These are phyloP conservation scores for Sideroxylon spinosum DNA, from an alignment of 179 eudicot species.

Conservation along the genomic window DNA sequence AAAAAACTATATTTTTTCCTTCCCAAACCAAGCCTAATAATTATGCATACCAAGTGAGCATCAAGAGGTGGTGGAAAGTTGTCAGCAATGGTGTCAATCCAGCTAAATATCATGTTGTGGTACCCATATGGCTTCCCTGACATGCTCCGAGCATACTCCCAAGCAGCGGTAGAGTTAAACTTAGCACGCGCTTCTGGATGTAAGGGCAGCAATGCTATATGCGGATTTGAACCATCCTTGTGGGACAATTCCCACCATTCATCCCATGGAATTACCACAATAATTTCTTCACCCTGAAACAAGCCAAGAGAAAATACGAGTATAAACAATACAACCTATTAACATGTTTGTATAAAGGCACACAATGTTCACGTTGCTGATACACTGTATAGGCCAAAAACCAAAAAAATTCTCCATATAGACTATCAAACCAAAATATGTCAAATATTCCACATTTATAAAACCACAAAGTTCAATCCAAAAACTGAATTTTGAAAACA, in stretches of 20 bases:
- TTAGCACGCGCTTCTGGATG: constrained; percentile 84
- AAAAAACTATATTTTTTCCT: background rate
- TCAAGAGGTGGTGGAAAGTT: constrained; percentile 98
- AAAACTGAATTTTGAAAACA: background rate
- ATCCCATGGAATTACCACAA: constrained; percentile 84
- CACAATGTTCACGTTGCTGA: constrained; percentile 2
- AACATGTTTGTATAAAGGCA: background rate
- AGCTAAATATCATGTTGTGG: constrained; percentile 98
- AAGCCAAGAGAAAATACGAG: background rate
- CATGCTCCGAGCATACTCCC: constrained; percentile 96
- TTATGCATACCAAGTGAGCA: constrained; percentile 88
- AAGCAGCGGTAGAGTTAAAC: constrained; percentile 83
- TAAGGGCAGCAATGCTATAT: constrained; percentile 81
- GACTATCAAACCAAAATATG: background rate
- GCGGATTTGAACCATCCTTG: constrained; percentile 85
- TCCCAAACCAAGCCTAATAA: background rate
- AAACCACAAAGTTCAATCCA: constrained; percentile 7
- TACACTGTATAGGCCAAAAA: background rate
- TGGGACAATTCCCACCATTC: constrained; percentile 97
- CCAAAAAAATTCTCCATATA: background rate
- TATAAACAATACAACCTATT: background rate
- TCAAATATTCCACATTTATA: background rate
- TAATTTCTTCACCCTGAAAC: constrained; percentile 87
- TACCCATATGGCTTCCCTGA: constrained; percentile 96
- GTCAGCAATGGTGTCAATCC: constrained; percentile 93